Evolutionary conservation across 2,329 filamentous ascomycete genomes (phyloP), one percentile per base, ranked within the genome.

Genomic region (Stagonosporopsis rhizophila): DNA sequence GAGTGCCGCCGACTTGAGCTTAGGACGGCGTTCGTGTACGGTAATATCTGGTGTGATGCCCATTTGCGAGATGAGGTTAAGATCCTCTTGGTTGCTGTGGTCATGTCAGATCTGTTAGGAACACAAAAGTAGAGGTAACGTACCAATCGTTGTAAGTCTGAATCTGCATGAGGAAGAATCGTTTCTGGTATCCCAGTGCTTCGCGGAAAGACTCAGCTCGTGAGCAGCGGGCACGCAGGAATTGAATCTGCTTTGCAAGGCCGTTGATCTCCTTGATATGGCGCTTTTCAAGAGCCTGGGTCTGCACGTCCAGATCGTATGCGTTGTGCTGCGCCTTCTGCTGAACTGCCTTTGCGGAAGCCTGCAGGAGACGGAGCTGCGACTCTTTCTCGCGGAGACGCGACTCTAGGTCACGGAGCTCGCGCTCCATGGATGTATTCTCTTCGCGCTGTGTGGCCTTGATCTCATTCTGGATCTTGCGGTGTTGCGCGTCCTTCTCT

Each of bases 61-160:
- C 82, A 97, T 96, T 66, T 90, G 85, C 66, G 89, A 86, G 61
- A 98, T 87, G 71, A 97, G 89, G 48, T 88, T 86, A 56, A 98
- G 87, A 74, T 98, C 92, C 58, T 91, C 90, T 76, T 94, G 89
- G 80, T 98, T 99, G 80, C 95, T 98, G 75, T 75, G 53, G 12
- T 45, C n/a, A 8, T 67, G 63, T 70, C 61, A 71, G 61, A 20
- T 51, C 32, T 17, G 12, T 4, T 12, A 12, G 22, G 14, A 11
- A 42, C 11, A 27, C 30, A 55, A 48, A n/a, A 34, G 25, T 14
- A 2, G 12, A 38, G 55, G 15, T 40, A 53, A 88, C 91, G 66
- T 88, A 97, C 94, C 93, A 98, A 79, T 91, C 89, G 70, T 92
- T 89, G 68, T 92, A 92, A 68, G 96, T 86, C 66, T 92, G 87